These are phyloP conservation scores for Clarireedia hainanense DNA, from an alignment of 2,329 filamentous ascomycete genomes.

Conservation along the genomic window DNA sequence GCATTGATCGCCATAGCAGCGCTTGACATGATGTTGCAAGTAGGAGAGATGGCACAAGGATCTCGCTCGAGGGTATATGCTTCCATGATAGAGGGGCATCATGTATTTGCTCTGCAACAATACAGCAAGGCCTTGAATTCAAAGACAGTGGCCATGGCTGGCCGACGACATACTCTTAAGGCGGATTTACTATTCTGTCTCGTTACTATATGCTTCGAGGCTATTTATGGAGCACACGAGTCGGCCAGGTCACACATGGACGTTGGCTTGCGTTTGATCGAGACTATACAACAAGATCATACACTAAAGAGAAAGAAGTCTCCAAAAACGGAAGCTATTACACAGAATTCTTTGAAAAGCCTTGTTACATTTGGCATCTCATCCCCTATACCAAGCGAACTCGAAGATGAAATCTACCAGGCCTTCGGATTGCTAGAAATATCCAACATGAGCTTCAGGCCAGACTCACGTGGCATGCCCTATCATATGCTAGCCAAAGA, in stretches of 20 bases:
- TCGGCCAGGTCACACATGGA: neutral
- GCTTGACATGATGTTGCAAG: neutral
- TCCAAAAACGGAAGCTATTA: neutral
- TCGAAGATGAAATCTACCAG: constrained; percentile 1
- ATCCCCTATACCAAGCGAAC: neutral
- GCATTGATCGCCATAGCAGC: constrained; percentile 1
- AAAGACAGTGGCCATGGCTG: neutral
- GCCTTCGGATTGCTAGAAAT: neutral
- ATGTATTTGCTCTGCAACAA: neutral
- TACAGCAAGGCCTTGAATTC: neutral
- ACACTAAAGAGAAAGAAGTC: neutral
- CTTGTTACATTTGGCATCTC: neutral
- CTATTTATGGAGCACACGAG: neutral
- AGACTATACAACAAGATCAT: neutral
- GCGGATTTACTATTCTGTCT: neutral
- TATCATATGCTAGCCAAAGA: constrained; percentile 1
- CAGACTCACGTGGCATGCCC: neutral
- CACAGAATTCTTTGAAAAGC: neutral
- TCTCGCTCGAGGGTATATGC: neutral
- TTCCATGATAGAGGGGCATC: neutral
- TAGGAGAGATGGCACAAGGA: neutral
- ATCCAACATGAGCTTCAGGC: neutral
- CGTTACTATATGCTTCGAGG: neutral
- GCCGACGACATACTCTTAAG: neutral
- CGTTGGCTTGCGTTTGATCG: neutral